Base-by-base conservation (phyloP, 257 asterid genomes). In the Solanum appendiculatum region DNA sequence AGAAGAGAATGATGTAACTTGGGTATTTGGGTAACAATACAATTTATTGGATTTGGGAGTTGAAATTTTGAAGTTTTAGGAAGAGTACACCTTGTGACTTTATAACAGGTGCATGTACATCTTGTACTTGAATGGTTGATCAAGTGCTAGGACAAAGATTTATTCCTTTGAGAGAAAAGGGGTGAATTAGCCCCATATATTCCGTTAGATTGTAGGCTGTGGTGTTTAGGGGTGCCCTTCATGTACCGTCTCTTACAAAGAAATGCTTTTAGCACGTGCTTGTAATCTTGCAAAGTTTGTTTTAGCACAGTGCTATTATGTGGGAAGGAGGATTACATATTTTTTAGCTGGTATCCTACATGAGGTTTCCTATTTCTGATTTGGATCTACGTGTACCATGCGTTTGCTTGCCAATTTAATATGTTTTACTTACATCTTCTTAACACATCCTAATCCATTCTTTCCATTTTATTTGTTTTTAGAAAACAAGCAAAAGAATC, bases 401-500 rank as follows among this genome's bases (percentile, higher is more conserved):
- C 29, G 48, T 81, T 70, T 31, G 54, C 27, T 37, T 70, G 39
- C n/a, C n/a, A 21, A 69, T 48, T 81, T 2, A 0, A 48, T 5
- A 16, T 9, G 66, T 81, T 46, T 46, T 51, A 81, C 44, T 48
- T 48, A 68, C 85, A 81, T 81, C 40, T 29, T 46, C 15, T 18
- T 33, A 72, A 37, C 83, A 46, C 39, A 33, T 21, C 27, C 34
- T 69, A 20, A 54, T 70, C 13, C 15, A 6, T 23, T 48, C 21
- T 51, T 81, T 31, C 20, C 69, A 31, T 81, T 29, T 48, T 81
- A 20, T 48, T 9, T 48, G 29, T 48, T 31, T 18, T 31, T 31
- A 84, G 75, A 80, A 46, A 80, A 80, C 85, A 80, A 80, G 85
- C 85, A 80, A 80, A 46, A 46, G 85, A 80, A 36, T 80, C 42